A percentile compares a stretch with the other conserved stretches of the same genome.
Evolutionary conservation across 2,329 filamentous ascomycete genomes (phyloP).

Genomic region (Fusarium begoniae): DNA sequence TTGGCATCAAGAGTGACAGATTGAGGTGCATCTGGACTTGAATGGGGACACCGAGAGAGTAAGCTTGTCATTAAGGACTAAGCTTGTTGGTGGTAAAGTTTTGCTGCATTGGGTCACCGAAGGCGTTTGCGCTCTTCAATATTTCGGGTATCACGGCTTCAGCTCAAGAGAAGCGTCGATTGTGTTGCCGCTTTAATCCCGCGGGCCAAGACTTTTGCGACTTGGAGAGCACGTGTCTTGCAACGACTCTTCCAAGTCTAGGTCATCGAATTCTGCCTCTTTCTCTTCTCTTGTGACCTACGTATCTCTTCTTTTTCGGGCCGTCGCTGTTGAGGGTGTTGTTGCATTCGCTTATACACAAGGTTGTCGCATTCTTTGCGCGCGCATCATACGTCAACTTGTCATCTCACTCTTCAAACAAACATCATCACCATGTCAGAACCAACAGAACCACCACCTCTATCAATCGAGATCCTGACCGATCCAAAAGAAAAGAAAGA

Average conservation of each 20-base stretch:
- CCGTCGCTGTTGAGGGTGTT: neutral
- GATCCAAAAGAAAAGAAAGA: conserved; percentile 67
- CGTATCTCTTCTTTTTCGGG: neutral
- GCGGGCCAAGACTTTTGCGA: conserved; percentile 2
- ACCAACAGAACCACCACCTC: conserved; percentile 60
- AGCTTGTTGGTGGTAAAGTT: conserved; percentile 32
- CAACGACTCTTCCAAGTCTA: neutral
- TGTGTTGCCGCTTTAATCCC: conserved; percentile 25
- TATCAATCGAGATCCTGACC: conserved; percentile 66
- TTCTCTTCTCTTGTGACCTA: neutral
- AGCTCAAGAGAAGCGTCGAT: neutral
- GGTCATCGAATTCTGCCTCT: neutral
- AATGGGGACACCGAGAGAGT: conserved; percentile 29
- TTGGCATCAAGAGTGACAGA: neutral
- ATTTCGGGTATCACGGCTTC: conserved; percentile 35
- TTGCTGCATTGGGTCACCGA: conserved; percentile 37
- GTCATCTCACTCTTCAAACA: neutral
- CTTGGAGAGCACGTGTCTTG: neutral
- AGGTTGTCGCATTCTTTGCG: neutral
- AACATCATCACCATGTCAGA: conserved; percentile 8
- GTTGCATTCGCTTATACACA: neutral
- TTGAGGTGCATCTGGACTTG: neutral
- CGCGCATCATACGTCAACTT: neutral
- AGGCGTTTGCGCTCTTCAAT: neutral
- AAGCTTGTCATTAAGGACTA: conserved; percentile 15